phyloP scores from a whole-genome alignment of 768 basidiomycete species.

The Phlegmacium glaucopus region DNA sequence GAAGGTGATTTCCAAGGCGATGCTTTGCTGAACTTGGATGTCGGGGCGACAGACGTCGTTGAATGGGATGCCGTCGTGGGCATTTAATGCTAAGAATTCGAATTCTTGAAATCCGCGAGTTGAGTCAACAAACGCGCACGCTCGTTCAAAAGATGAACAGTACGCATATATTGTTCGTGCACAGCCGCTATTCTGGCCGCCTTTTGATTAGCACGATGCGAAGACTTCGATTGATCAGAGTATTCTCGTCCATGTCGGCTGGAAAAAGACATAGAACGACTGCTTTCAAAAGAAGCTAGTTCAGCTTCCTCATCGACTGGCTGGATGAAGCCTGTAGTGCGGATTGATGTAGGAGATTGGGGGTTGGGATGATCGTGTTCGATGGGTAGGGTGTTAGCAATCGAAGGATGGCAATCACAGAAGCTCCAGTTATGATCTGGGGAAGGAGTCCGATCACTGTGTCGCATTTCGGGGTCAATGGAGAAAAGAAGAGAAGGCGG shows the following conservation, averaged over 20 bases:
- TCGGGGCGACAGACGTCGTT: too few relatives aligned
- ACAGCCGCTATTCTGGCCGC: conserved; percentile 12
- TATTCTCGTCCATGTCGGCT: background rate
- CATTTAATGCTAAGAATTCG: background rate
- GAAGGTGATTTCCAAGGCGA: too few relatives aligned
- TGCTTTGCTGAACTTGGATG: too few relatives aligned
- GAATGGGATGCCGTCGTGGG: too few relatives aligned
- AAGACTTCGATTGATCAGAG: background rate
- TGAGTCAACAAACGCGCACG: conserved; percentile 54
- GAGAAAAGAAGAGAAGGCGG: conserved; percentile 32
- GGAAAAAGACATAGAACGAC: conserved; percentile 16
- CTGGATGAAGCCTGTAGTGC: conserved; percentile 53
- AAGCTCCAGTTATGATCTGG: background rate
- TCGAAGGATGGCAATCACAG: background rate
- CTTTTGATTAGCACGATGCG: background rate
- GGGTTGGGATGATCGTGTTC: conserved; percentile 12
- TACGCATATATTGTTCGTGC: conserved; percentile 32
- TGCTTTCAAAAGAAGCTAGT: conserved; percentile 45
- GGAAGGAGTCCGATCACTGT: background rate
- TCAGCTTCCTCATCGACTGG: conserved; percentile 51
- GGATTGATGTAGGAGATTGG: conserved; percentile 25
- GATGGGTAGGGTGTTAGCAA: background rate
- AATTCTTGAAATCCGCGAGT: conserved; percentile 40
- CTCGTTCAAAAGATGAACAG: conserved; percentile 51
- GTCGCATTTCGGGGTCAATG: background rate